Percentiles rank a stretch among this genome's conserved stretches.
Conservation (phyloP, 768 basidiomycete genomes). For the Pluteus cervinus region DNA sequence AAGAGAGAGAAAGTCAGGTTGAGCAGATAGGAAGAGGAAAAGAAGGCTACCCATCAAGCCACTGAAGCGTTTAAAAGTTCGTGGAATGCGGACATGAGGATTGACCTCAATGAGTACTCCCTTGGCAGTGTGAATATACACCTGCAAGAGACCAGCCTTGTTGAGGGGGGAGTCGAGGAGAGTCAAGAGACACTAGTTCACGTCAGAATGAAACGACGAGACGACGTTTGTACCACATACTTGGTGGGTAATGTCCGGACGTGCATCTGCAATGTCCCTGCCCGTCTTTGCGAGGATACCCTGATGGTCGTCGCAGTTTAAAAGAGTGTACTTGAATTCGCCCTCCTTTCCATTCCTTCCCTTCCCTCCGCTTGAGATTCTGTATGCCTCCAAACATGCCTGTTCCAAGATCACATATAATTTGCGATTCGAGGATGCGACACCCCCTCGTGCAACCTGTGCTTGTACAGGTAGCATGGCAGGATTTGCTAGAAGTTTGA, state of each 20-base stretch:
- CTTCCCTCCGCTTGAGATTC: slow-evolving; percentile 58
- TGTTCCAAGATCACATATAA: slow-evolving; percentile 90
- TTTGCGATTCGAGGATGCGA: slow-evolving; percentile 51
- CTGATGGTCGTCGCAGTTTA: slow-evolving; percentile 99
- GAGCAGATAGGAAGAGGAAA: slow-evolving; percentile 6
- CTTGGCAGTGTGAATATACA: slow-evolving; percentile 96
- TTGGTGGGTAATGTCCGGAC: slow-evolving; percentile 99
- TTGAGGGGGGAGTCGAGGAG: slow-evolving; percentile 96
- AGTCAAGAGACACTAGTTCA: slow-evolving; percentile 91
- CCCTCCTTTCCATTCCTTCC: slow-evolving; percentile 51
- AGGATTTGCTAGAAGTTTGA: slow-evolving; percentile 56
- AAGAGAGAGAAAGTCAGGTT: slow-evolving; percentile 2
- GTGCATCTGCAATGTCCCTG: slow-evolving; percentile 97
- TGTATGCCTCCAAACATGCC: slow-evolving; percentile 94
- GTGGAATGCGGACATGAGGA: slow-evolving; percentile 93
- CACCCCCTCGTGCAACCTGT: slow-evolving; percentile 54
- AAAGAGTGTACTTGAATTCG: slow-evolving; percentile 91
- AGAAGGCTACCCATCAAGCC: slow-evolving; percentile 85
- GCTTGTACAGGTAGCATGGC: slow-evolving; percentile 81
- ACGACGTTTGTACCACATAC: slow-evolving; percentile 33
- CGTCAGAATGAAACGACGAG: slow-evolving; percentile 3
- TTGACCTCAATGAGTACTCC: slow-evolving; percentile 98
- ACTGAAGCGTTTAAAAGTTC: slow-evolving; percentile 98
- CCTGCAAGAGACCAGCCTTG: slow-evolving; percentile 93
- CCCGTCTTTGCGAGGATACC: slow-evolving; percentile 97